Evolutionary conservation across 768 basidiomycete genomes (phyloP).

Genomic region (Rhizopogon sp.): DNA sequence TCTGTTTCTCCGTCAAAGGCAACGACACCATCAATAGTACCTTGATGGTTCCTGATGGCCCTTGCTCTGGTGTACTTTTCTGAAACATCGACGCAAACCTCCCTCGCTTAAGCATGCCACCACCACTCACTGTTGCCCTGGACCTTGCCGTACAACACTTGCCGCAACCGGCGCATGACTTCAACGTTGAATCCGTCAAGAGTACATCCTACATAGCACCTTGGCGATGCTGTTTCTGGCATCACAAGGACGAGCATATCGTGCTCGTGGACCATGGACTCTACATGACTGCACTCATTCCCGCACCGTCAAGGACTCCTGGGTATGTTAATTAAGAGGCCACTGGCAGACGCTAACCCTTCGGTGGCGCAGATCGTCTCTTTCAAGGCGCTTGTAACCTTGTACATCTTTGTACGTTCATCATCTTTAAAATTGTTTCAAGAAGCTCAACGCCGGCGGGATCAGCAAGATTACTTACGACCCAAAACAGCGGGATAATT

Average conservation of each 20-base stretch:
- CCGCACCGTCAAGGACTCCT: constrained; percentile 45
- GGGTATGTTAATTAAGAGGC: constrained; percentile 8
- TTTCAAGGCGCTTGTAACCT: constrained; percentile 33
- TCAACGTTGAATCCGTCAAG: constrained; percentile 42
- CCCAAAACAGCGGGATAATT: constrained; percentile 69
- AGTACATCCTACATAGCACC: constrained; percentile 68
- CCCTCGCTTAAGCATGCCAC: constrained; percentile 59
- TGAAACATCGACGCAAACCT: too few relatives aligned
- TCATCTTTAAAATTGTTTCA: constrained; percentile 1
- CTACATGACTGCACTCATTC: constrained; percentile 57
- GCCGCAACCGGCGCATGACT: constrained; percentile 33
- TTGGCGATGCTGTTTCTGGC: constrained; percentile 42
- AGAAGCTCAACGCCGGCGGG: constrained; percentile 72
- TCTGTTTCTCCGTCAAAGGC: too few relatives aligned
- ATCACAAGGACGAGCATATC: constrained; percentile 45
- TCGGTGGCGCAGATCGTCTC: constrained; percentile 55
- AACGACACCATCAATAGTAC: too few relatives aligned
- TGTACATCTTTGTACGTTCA: constrained; percentile 17
- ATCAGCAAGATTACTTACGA: constrained; percentile 70
- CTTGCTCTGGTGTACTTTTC: too few relatives aligned
- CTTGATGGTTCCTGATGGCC: too few relatives aligned
- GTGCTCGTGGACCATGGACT: constrained; percentile 75
- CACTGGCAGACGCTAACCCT: constrained; percentile 28
- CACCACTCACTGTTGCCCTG: constrained; percentile 57
- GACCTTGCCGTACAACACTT: constrained; percentile 43